Percentiles rank a stretch among this genome's conserved stretches.
phyloP scores from a whole-genome alignment of 768 basidiomycete genomes.

The Lentinula raphanica region DNA sequence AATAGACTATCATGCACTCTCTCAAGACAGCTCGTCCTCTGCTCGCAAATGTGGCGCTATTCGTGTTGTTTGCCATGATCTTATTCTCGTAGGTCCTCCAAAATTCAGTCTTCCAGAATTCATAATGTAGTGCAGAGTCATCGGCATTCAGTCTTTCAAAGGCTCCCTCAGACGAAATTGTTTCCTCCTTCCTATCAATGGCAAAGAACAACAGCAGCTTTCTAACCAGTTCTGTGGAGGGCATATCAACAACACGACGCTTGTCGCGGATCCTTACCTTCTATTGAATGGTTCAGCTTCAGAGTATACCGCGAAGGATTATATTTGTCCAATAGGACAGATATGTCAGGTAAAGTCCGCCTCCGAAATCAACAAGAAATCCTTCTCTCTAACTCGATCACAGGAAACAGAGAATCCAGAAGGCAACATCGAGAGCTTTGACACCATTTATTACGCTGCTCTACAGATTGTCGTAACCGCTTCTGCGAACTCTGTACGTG shows the following conservation, averaged over 20 bases:
- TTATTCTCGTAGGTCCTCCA: conserved; percentile 69
- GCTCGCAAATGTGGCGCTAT: conserved; percentile 86
- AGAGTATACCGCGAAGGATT: conserved; percentile 59
- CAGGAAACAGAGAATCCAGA: conserved; percentile 68
- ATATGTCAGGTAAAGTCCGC: conserved; percentile 57
- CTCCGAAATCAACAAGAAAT: background rate
- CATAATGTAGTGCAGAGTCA: conserved; percentile 48
- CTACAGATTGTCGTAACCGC: conserved; percentile 85
- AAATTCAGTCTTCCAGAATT: background rate
- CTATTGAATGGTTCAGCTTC: conserved; percentile 29
- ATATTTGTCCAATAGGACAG: conserved; percentile 84
- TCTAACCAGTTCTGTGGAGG: conserved; percentile 73
- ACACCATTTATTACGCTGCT: conserved; percentile 76
- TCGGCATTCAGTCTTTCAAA: conserved; percentile 92
- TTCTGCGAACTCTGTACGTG: conserved; percentile 66
- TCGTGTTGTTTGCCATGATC: conserved; percentile 84
- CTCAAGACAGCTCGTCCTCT: conserved; percentile 86
- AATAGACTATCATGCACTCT: conserved; percentile 81
- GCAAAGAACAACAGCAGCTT: conserved; percentile 43
- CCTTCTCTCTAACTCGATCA: background rate
- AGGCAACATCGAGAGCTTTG: conserved; percentile 70
- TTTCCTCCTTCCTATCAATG: conserved; percentile 47
- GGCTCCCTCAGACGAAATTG: conserved; percentile 74
- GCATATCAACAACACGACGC: conserved; percentile 53
- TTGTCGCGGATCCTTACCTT: conserved; percentile 41